Base-by-base conservation (phyloP, 2,329 filamentous ascomycete species). In the Aspergillus fijiensis region DNA sequence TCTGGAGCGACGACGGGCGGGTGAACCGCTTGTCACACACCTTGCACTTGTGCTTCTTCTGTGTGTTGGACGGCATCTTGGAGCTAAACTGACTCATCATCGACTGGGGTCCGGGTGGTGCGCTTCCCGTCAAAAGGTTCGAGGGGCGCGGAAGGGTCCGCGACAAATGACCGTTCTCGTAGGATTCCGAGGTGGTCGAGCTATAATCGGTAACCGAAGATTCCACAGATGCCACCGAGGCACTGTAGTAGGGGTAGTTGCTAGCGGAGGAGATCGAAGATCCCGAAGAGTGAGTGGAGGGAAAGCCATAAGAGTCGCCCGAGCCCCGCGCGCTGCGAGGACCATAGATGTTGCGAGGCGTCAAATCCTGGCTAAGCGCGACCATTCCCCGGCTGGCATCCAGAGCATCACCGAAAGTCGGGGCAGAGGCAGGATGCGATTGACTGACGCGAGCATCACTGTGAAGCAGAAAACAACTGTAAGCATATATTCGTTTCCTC, bases 1-100 rank as follows among this genome's bases (percentile, higher is more conserved):
- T 98, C 75, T 97, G 94, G 45, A 98, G 78, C 14, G 94, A 97
- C 73, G 92, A 96, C 1, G 94, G 94, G 57, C 94, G 86, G 2
- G 94, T 97, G 76, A 98, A 98, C 49, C 94, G 88, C 84, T 98
- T 97, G 78, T 97, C 94, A 81, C 94, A 98, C 61, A 98, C 91
- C 80, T 96, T 97, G 85, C 94, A 98, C 82, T 97, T 97, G 81
- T 98, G 95, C 84, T 98, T 98, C 87, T 98, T 98, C 75, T 97
- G 92, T 10, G 94, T 95, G 79, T 92, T 96, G 19, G 91, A 93
- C 0, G 92, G 93, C 55, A 97, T 89, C 79, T 97, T 97, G 64
- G 94, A 97, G 79, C 91, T 97, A 80, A 98, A 98, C 71, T 96
- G 93, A 55, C 92, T 88, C 95, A 99, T 99, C 92, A 99, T 97